These are phyloP conservation scores for Fonsecaea pedrosoi DNA, from an alignment of 2,329 filamentous ascomycete genomes.

Conservation along the genomic window DNA sequence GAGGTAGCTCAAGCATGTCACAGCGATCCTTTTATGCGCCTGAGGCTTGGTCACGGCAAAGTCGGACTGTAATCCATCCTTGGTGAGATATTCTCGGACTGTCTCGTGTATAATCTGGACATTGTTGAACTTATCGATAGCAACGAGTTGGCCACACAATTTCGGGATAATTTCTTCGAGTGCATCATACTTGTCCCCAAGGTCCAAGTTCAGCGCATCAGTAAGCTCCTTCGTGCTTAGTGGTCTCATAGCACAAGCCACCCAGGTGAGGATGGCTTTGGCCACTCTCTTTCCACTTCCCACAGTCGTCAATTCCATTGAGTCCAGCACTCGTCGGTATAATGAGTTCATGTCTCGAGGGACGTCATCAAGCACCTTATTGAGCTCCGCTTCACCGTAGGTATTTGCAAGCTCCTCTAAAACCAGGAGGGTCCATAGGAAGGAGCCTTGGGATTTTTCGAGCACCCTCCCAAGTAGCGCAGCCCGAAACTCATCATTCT, in stretches of 20 bases:
- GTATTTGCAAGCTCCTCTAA: conserved; percentile 30
- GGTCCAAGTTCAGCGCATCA: conserved; percentile 39
- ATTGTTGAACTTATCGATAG: conserved; percentile 33
- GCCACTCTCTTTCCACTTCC: conserved; percentile 32
- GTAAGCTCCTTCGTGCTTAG: conserved; percentile 40
- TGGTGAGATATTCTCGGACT: conserved; percentile 39
- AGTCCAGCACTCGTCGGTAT: neutral
- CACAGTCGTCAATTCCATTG: conserved; percentile 32
- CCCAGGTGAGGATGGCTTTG: conserved; percentile 40
- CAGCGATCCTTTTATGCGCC: conserved; percentile 46
- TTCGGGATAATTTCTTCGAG: conserved; percentile 34
- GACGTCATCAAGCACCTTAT: conserved; percentile 36
- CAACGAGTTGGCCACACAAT: conserved; percentile 43
- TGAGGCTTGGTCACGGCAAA: conserved; percentile 13
- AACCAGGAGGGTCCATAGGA: conserved; percentile 34
- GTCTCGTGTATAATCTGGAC: conserved; percentile 42
- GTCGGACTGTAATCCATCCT: conserved; percentile 9
- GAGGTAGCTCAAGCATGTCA: conserved; percentile 47
- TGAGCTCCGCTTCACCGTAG: conserved; percentile 29
- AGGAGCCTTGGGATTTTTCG: conserved; percentile 28
- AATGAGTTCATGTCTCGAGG: conserved; percentile 41
- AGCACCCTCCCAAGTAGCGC: conserved; percentile 11
- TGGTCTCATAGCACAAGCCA: conserved; percentile 37
- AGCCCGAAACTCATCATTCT: conserved; percentile 6
- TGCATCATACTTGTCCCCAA: conserved; percentile 30